Evolutionary conservation across 176 grass and related monocot species (phyloP), one percentile per base, ranked within the genome.

Genomic region (Saccharum spontaneum): DNA sequence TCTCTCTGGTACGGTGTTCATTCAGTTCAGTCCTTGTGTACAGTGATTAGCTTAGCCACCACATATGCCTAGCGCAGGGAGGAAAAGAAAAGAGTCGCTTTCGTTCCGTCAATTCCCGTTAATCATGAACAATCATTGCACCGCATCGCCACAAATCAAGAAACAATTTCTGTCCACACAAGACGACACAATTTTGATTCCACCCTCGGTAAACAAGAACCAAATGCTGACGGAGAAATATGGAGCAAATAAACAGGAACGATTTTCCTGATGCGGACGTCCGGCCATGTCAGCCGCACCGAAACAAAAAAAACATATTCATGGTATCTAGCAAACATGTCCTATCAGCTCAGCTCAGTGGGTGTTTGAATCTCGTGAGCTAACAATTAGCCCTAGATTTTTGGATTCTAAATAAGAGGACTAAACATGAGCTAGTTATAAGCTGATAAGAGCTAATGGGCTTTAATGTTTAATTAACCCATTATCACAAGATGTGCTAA

Each of bases 71-170:
- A 45, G 10, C 6, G 40, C 18, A 40, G 18, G 44, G 11, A 2
- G 44, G 44, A 0, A 11, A 28, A 28, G 28, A 16, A 8, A 22
- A 15, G 13, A 13, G 40, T 73, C 49, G 71, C 41, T 75, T 34
- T 75, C 72, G 4, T 20, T 73, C n/a, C 6, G 41, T 28, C 40
- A 45, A 73, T 73, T 75, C 16, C 48, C 52, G 16, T 75, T 54
- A 31, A 75, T 54, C 46, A 75, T 54, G 46, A 75, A 52, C 48
- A 75, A 75, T 75, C 73, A 75, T 75, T 52, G 48, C 46, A 52
- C 73, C 15, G 8, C 46, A 52, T 34, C 26, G 45, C 45, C 46
- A 36, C 45, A 22, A 54, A 75, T 26, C 72, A 75, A 52, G 45
- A 18, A 12, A 52, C 73, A 52, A 78, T 78, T 61, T 41, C 75